Evolutionary conservation across 257 asterid species (phyloP), one percentile per base, ranked within the genome.

Genomic region (Gentiana straminea): DNA sequence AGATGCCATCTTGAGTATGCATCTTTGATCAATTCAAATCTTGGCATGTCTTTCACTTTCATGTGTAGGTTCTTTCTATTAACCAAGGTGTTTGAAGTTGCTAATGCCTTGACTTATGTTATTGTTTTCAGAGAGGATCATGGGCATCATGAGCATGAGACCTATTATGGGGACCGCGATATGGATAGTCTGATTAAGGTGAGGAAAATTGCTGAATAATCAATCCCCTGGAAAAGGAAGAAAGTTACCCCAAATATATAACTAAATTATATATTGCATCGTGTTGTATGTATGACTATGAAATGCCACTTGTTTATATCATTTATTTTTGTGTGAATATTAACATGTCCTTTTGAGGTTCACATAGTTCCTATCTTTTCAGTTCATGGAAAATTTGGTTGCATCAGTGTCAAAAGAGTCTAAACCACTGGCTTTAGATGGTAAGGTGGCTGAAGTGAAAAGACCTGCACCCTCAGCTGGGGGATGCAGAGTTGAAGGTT

Each of bases 111-210:
- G 44, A 4, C 44, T 39, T 3, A 41, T 41, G 46, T 7, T 55
- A 35, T 58, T 35, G 45, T 58, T 55, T 60, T 36, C 84, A 92
- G 95, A 68, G 97, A 80, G 13, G 86, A 81, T 48, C 91, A 83
- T 59, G 95, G 97, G 49, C 97, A 84, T 76, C 99, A 88, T 57
- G 91, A 88, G 7, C 97, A 92, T 41, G 99, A 92, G 72, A 75
- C 99, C 7, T 92, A 92, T 76, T 88, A 92, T 78, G 99, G 99
- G 1, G 97, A 92, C 73, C 86, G 97, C 56, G 97, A 92, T 73
- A 86, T 94, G 10, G 89, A 85, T 13, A 85, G 70, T 77, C 80
- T 92, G 43, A 86, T 88, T 65, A 78, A 74, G 93, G 99, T 92
- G 77, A 77, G 87, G 67, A 59, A 60, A 51, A 51, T 52, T 66